Evolutionary conservation across 805 yeast genomes (phyloP), one percentile per base, ranked within the genome.

Genomic region (Saccharomycopsis fibuligera): DNA sequence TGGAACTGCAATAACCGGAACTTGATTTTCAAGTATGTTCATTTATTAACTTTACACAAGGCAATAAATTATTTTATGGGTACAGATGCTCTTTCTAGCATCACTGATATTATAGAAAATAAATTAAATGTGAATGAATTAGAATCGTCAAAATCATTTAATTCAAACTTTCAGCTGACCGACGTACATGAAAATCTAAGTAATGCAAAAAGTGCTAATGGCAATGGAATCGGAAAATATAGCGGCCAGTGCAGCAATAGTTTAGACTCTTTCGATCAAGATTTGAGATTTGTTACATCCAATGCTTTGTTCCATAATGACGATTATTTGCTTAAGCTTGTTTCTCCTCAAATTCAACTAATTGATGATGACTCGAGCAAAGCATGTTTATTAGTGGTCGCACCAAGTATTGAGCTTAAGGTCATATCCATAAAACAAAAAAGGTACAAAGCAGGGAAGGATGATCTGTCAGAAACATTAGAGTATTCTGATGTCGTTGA

Each of bases 341-440:
- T 83, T 4, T 77, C 87, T 24, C 96, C 97, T 0, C 96, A 91
- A 62, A 77, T 89, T 41, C 97, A 90, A 60, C 58, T 84, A 23
- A 72, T 76, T 42, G 69, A 77, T 14, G 72, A 71, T 27, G 69
- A 70, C 47, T 72, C 74, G 23, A 73, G 69, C 2, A 79, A 77
- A 38, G 68, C 84, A 2, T 77, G 86, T 45, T 70, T 88, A 10
- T 62, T 89, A 30, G 70, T 90, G n/a, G 75, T 85, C 2, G 77
- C 96, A 0, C 93, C 91, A 9, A 70, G 68, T 37, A 78, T 90
- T 47, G 83, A 84, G 56, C 61, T 82, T 24, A 79, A 84, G 53
- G 76, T 85, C 8, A 64, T 87, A n/a, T 73, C 86, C 2, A 77
- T 89, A 39, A 73, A 73, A 50, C 77, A 78, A 33, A 67, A 63